phyloP scores from a whole-genome alignment of 805 yeast genomes.

The Metschnikowia lachancei region DNA sequence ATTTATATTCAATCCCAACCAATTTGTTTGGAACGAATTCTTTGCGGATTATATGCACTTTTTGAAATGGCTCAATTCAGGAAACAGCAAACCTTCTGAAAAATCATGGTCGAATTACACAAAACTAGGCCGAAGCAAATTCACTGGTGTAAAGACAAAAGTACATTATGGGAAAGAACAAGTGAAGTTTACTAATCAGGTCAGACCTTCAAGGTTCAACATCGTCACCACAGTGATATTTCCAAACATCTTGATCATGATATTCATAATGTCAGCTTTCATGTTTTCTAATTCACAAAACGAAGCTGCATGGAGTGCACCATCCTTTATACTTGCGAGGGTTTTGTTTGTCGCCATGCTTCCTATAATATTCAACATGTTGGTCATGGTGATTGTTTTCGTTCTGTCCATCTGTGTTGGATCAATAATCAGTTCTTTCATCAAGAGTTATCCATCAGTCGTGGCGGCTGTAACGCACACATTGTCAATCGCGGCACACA shows the following conservation, averaged over 20 bases:
- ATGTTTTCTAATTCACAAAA: constrained; percentile 55
- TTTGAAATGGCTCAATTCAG: constrained; percentile 67
- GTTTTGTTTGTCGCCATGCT: constrained; percentile 43
- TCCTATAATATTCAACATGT: constrained; percentile 48
- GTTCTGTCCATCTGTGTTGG: constrained; percentile 48
- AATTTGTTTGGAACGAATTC: constrained; percentile 93
- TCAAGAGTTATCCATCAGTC: constrained; percentile 46
- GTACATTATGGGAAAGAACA: constrained; percentile 30
- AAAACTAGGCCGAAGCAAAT: constrained; percentile 15
- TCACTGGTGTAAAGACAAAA: constrained; percentile 17
- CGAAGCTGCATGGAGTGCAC: constrained; percentile 34
- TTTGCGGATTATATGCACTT: constrained; percentile 94
- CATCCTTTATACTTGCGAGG: constrained; percentile 44
- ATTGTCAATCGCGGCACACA: constrained; percentile 43
- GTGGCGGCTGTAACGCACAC: constrained; percentile 42
- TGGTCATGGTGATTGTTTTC: constrained; percentile 40
- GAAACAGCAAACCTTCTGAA: constrained; percentile 6
- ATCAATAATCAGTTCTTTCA: constrained; percentile 46
- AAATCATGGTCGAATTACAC: constrained; percentile 17
- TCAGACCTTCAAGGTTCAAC: constrained; percentile 48
- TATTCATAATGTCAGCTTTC: constrained; percentile 44
- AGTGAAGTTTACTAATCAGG: constrained; percentile 42
- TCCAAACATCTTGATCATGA: constrained; percentile 35
- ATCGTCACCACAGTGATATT: constrained; percentile 41
- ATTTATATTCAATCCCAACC: constrained; percentile 95